Evolutionary conservation across 768 basidiomycete species (phyloP).

Genomic region (Dioszegia hungarica): DNA sequence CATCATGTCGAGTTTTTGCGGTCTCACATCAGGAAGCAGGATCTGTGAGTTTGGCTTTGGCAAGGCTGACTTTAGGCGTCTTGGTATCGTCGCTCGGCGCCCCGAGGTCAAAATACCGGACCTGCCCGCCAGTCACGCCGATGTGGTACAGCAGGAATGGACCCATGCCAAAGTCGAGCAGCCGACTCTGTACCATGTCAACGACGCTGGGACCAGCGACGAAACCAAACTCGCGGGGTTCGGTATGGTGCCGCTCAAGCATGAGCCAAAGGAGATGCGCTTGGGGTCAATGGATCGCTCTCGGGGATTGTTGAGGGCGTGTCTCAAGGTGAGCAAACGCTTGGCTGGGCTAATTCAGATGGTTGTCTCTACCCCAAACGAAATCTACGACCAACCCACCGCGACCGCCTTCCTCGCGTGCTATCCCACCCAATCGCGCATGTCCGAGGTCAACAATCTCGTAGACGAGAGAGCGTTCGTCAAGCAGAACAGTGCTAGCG

Average conservation of each 20-base stretch:
- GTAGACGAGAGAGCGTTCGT: constrained; percentile 64
- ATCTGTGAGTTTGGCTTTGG: constrained; percentile 59
- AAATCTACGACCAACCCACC: constrained; percentile 61
- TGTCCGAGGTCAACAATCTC: constrained; percentile 59
- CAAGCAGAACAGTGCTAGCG: constrained; percentile 49
- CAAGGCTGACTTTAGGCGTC: constrained; percentile 8
- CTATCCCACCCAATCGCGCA: constrained; percentile 49
- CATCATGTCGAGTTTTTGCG: constrained; percentile 78
- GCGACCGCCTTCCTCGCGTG: constrained; percentile 60
- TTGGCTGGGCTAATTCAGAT: constrained; percentile 55
- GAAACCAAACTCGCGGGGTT: not conserved
- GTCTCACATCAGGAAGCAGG: constrained; percentile 74
- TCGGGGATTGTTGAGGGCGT: not conserved
- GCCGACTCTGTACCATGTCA: not conserved
- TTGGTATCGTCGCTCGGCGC: not conserved
- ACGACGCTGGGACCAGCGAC: not conserved
- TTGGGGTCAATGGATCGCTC: not conserved
- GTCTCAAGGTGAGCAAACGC: constrained; percentile 1
- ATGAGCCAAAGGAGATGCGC: not conserved
- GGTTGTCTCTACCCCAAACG: constrained; percentile 67
- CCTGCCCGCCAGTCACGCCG: constrained; percentile 12
- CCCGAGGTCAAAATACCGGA: constrained; percentile 11
- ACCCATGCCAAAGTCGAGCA: constrained; percentile 2
- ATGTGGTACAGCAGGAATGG: constrained; percentile 12
- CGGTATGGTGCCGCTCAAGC: not conserved